phyloP scores from a whole-genome alignment of 495 filamentous ascomycete genomes.

The Lophiotrema nucula region DNA sequence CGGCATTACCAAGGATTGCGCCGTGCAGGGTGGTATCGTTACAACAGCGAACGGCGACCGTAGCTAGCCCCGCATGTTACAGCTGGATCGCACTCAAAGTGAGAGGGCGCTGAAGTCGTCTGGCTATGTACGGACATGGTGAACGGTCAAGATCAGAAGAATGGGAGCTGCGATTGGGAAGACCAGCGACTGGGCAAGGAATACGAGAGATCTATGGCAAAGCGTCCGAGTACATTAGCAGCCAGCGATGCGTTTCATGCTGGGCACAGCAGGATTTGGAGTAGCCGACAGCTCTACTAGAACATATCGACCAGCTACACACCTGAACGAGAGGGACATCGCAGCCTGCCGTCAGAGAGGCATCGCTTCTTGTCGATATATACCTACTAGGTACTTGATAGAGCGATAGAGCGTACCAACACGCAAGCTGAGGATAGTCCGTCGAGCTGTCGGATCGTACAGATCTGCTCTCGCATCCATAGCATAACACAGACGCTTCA shows the following conservation, averaged over 20 bases:
- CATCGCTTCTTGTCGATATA: slow-evolving; percentile 66
- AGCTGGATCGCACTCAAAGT: too few species aligned
- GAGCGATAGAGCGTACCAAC: slow-evolving; percentile 51
- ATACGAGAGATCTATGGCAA: too few species aligned
- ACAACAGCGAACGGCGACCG: too few species aligned
- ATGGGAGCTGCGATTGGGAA: too few species aligned
- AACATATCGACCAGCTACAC: slow-evolving; percentile 19
- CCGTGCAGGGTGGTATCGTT: too few species aligned
- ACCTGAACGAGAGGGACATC: slow-evolving; percentile 42
- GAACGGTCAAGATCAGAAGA: too few species aligned
- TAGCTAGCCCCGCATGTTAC: too few species aligned
- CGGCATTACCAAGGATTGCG: too few species aligned
- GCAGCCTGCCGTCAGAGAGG: slow-evolving; percentile 52
- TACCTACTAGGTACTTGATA: slow-evolving; percentile 65
- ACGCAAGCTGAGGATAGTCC: slow-evolving; percentile 39
- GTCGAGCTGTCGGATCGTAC: slow-evolving; percentile 18
- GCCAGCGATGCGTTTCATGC: slow-evolving; percentile 11
- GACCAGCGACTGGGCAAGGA: too few species aligned
- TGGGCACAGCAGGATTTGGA: slow-evolving; percentile 7
- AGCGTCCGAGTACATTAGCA: slow-evolving; percentile 25
- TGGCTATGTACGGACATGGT: too few species aligned
- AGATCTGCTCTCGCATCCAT: slow-evolving; percentile 30
- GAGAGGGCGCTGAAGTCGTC: too few species aligned
- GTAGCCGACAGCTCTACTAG: slow-evolving; percentile 26
- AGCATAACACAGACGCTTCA: slow-evolving; percentile 39